phyloP scores from a whole-genome alignment of 805 yeast genomes.

The Ogataea corticis region DNA sequence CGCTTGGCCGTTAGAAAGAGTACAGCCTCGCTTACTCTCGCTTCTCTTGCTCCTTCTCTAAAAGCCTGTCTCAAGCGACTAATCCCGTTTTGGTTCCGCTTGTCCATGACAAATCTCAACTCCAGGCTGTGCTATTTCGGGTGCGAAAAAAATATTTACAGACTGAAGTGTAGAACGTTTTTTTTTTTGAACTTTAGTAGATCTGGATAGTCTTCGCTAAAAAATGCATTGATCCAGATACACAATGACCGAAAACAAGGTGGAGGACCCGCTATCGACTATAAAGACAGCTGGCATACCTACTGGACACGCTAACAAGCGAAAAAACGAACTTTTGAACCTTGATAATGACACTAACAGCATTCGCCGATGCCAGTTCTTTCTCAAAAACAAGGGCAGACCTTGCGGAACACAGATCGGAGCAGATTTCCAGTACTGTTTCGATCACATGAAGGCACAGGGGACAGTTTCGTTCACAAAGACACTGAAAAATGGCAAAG shows the following conservation, averaged over 20 bases:
- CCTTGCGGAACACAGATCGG: conserved; percentile 63
- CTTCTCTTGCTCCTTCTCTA: too few relatives aligned
- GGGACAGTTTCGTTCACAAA: conserved; percentile 12
- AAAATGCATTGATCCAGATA: neutral
- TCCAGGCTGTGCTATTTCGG: too few relatives aligned
- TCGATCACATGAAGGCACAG: conserved; percentile 51
- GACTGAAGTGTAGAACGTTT: neutral
- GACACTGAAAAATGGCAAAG: conserved; percentile 26
- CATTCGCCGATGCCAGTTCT: conserved; percentile 45
- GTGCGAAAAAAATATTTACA: too few relatives aligned
- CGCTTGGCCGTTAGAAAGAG: too few relatives aligned
- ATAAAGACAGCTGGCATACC: too few relatives aligned
- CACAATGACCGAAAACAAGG: neutral
- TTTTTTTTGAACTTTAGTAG: too few relatives aligned
- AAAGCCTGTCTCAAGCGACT: too few relatives aligned
- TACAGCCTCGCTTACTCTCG: too few relatives aligned
- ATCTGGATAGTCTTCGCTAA: neutral
- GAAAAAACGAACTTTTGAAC: neutral
- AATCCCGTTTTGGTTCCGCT: too few relatives aligned
- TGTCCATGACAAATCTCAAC: too few relatives aligned
- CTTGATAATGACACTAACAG: neutral
- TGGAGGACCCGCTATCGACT: too few relatives aligned
- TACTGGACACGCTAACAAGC: neutral
- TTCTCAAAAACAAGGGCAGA: conserved; percentile 50
- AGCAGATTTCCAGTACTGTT: conserved; percentile 51